phyloP scores from a whole-genome alignment of 257 asterid species.

The Craterostigma plantagineum region DNA sequence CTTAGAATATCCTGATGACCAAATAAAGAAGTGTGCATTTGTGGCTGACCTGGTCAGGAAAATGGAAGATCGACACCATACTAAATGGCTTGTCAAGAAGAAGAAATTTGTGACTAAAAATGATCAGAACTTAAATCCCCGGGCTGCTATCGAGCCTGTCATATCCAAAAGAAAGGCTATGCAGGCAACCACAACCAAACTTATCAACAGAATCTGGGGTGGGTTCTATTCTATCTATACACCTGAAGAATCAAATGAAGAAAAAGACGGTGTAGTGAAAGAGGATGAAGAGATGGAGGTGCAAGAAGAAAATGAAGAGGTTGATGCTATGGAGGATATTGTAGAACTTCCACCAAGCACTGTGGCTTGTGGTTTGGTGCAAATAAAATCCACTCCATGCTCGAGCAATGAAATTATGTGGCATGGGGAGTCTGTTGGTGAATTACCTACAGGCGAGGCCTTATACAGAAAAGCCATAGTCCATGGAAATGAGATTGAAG shows the following conservation, averaged over 20 bases:
- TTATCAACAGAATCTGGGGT: constrained; percentile 84
- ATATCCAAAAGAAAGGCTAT: constrained; percentile 73
- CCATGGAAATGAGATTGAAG: constrained; percentile 41
- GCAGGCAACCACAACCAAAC: constrained; percentile 90
- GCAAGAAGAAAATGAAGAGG: constrained; percentile 23
- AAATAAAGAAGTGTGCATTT: constrained; percentile 53
- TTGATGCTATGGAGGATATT: constrained; percentile 39
- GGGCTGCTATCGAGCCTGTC: constrained; percentile 63
- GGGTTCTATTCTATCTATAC: constrained; percentile 71
- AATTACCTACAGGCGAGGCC: constrained; percentile 36
- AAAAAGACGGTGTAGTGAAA: constrained; percentile 23
- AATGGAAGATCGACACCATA: constrained; percentile 92
- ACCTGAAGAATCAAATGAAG: constrained; percentile 43
- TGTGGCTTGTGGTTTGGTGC: constrained; percentile 14
- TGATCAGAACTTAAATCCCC: constrained; percentile 54
- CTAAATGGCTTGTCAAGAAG: constrained; percentile 85
- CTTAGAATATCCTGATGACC: constrained; percentile 66
- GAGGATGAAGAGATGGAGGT: constrained; percentile 13
- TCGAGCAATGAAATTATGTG: constrained; percentile 35
- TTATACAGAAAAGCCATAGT: constrained; percentile 40
- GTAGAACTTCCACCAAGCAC: constrained; percentile 18
- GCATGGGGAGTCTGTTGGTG: constrained; percentile 48
- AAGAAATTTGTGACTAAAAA: constrained; percentile 45
- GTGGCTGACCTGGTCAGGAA: constrained; percentile 50
- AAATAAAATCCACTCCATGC: constrained; percentile 24